phyloP scores from a whole-genome alignment of 163 green algal species.

The Scenedesmus sp. region DNA sequence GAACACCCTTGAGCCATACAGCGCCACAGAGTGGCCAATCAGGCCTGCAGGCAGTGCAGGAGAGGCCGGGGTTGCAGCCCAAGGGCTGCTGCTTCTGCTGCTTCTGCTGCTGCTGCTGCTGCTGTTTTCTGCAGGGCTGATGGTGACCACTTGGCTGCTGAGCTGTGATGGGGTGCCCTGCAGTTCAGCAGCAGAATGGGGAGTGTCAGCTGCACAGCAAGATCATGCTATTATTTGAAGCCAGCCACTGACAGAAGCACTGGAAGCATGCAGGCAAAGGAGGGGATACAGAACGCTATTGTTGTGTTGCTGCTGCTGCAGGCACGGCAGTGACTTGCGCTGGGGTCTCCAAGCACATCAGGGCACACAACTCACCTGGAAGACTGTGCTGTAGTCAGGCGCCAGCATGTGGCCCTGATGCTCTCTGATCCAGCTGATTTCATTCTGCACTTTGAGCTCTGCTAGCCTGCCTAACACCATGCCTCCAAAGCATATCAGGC shows the following conservation, averaged over 20 bases:
- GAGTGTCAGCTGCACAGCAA: background rate
- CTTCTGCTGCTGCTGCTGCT: background rate
- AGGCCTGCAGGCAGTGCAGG: slow-evolving; percentile 31
- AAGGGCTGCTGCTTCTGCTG: background rate
- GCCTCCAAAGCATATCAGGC: slow-evolving; percentile 36
- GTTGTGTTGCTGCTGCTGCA: background rate
- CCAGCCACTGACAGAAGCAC: too few species aligned
- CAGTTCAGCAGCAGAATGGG: background rate
- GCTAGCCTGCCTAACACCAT: background rate
- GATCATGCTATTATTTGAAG: too few species aligned
- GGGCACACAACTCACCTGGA: background rate
- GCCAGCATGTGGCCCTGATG: background rate
- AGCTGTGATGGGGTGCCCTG: slow-evolving; percentile 16
- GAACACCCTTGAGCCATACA: slow-evolving; percentile 30
- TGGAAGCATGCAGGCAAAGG: too few species aligned
- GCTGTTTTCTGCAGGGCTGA: background rate
- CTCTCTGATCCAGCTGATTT: slow-evolving; percentile 43
- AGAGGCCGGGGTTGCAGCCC: background rate
- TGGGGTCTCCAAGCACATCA: background rate
- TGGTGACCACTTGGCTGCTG: slow-evolving; percentile 24
- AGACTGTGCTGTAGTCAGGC: slow-evolving; percentile 42
- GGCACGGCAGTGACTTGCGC: background rate
- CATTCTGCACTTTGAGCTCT: slow-evolving; percentile 29
- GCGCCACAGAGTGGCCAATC: slow-evolving; percentile 33
- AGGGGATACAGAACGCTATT: too few species aligned